A percentile compares a stretch with the other conserved stretches of the same genome.
Evolutionary conservation across 495 filamentous ascomycete genomes (phyloP).

Genomic region (Lepraria neglecta): DNA sequence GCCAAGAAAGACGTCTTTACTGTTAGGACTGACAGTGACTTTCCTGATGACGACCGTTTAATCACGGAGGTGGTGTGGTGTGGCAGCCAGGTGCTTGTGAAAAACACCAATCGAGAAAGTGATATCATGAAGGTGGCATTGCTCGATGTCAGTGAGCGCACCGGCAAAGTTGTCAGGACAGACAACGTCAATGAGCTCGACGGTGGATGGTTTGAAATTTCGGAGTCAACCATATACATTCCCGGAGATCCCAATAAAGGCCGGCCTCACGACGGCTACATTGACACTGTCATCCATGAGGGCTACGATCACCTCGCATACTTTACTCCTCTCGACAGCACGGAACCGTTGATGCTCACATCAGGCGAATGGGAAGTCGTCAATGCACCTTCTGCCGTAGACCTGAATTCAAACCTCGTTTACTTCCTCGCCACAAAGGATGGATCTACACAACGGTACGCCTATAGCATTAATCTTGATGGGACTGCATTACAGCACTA

Average conservation of each 20-base stretch:
- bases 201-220: constrained; percentile 95
- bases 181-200: constrained; percentile 74
- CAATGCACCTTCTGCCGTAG: constrained; percentile 78
- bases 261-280: constrained; percentile 76
- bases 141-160: constrained; percentile 68
- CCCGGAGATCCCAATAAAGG: constrained; percentile 76
- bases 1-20: constrained; percentile 71
- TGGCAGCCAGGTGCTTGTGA: constrained; percentile 71
- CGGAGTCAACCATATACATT: constrained; percentile 77
- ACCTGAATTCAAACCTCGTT: constrained; percentile 73
- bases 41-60: constrained; percentile 71
- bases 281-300: constrained; percentile 83
- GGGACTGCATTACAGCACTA: constrained; percentile 61
- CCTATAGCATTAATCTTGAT: constrained; percentile 85
- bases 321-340: constrained; percentile 83
- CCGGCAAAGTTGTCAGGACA: constrained; percentile 71
- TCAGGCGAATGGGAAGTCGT: constrained; percentile 92
- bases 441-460: constrained; percentile 78
- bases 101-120: constrained; percentile 91
- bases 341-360: constrained; percentile 75
- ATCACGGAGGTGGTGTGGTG: constrained; percentile 95
- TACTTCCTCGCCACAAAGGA: constrained; percentile 89
- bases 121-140: constrained; percentile 80
- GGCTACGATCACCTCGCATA: constrained; percentile 90
- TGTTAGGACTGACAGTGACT: constrained; percentile 70